Conservation (phyloP, 345 rosid species). For the Aquilaria yunnanensis region DNA sequence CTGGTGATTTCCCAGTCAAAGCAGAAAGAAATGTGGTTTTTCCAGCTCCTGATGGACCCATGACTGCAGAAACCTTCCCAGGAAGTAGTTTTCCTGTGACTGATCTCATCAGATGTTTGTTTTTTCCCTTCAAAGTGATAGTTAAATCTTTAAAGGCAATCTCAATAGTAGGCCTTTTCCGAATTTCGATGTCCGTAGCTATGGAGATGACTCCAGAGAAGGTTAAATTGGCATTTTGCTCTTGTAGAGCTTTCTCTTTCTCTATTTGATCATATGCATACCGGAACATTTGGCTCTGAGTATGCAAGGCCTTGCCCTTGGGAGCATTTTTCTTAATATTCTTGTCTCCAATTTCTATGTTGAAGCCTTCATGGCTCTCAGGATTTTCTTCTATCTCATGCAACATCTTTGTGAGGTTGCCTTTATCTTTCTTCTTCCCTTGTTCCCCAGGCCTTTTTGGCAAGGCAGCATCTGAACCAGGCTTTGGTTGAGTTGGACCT, state of each 20-base stretch:
- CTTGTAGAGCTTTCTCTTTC: conserved; percentile 87
- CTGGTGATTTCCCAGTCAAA: conserved; percentile 81
- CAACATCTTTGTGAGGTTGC: conserved; percentile 72
- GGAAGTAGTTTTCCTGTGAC: conserved; percentile 90
- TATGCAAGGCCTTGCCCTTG: conserved; percentile 72
- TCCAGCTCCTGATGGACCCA: conserved; percentile 99
- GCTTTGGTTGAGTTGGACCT: conserved; percentile 52
- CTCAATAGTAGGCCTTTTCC: conserved; percentile 77
- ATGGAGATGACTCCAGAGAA: conserved; percentile 87
- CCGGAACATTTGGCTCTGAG: conserved; percentile 93
- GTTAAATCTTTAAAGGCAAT: conserved; percentile 77
- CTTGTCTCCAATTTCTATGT: conserved; percentile 76
- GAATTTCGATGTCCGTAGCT: conserved; percentile 63
- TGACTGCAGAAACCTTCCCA: conserved; percentile 92
- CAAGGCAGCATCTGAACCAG: conserved; percentile 57
- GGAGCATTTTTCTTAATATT: conserved; percentile 52
- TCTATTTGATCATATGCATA: conserved; percentile 93
- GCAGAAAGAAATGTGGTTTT: conserved; percentile 96
- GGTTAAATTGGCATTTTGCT: conserved; percentile 78
- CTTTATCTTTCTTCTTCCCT: conserved; percentile 60
- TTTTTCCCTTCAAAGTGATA: conserved; percentile 69
- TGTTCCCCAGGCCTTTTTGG: conserved; percentile 41
- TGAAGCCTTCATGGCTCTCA: conserved; percentile 60
- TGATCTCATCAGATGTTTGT: conserved; percentile 76
- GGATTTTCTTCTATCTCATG: conserved; percentile 78